These are phyloP conservation scores for Botrytis squamosa DNA, from an alignment of 2,329 filamentous ascomycete genomes.

Conservation along the genomic window DNA sequence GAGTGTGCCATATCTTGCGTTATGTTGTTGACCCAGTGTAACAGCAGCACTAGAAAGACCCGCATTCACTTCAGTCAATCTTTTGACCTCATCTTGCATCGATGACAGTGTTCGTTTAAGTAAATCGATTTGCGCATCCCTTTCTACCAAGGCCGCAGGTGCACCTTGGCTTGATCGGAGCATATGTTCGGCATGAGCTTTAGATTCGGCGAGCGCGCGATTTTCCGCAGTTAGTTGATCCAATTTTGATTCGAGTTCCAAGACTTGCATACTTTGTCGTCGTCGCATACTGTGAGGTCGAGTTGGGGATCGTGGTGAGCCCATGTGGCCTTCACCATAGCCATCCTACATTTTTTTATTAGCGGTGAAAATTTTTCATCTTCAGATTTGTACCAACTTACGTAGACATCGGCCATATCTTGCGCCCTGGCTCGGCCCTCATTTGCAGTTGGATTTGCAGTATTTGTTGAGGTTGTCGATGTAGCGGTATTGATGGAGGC, in stretches of 20 bases:
- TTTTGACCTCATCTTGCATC: constrained; percentile 77
- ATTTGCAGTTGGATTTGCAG: constrained; percentile 76
- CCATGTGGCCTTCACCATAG: constrained; percentile 82
- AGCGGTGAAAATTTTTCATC: constrained; percentile 31
- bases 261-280: constrained; percentile 94
- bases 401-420: constrained; percentile 91
- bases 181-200: constrained; percentile 64
- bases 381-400: constrained; percentile 54
- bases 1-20: constrained; percentile 65
- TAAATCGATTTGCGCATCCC: constrained; percentile 81
- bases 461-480: constrained; percentile 44
- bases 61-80: constrained; percentile 80
- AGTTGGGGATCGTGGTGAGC: constrained; percentile 87
- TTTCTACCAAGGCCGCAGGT: constrained; percentile 71
- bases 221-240: constrained; percentile 87
- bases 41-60: constrained; percentile 74
- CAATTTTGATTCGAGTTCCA: constrained; percentile 84
- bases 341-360: constrained; percentile 65
- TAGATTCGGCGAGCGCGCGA: constrained; percentile 71
- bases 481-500: constrained; percentile 43
- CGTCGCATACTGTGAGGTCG: constrained; percentile 94
- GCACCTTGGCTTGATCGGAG: constrained; percentile 61
- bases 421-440: constrained; percentile 81
- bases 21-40: constrained; percentile 73
- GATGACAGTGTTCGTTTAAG: constrained; percentile 76